Conservation (phyloP, 257 asterid species). For the Misopates orontium region DNA sequence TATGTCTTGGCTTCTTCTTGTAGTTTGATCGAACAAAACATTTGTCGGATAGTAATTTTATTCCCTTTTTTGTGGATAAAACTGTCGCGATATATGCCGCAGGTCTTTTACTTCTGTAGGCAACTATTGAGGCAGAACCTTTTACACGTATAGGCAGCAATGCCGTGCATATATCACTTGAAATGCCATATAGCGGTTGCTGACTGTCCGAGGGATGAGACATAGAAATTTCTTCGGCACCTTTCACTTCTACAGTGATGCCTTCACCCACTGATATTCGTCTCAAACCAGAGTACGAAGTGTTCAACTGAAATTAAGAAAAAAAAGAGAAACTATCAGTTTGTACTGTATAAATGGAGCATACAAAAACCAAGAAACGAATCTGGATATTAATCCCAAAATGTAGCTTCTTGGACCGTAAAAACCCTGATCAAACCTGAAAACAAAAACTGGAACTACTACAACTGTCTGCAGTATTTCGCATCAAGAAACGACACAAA, state of each 20-base stretch:
- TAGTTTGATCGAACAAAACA: slow-evolving; percentile 46
- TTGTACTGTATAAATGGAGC: background rate
- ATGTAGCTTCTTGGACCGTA: background rate
- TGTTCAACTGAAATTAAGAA: slow-evolving; percentile 46
- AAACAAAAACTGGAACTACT: too few relatives aligned
- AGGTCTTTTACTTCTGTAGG: slow-evolving; percentile 56
- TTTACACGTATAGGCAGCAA: slow-evolving; percentile 45
- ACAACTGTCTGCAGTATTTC: too few relatives aligned
- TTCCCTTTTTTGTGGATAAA: slow-evolving; percentile 37
- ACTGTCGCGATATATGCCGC: slow-evolving; percentile 40
- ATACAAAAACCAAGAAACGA: background rate
- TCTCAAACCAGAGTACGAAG: slow-evolving; percentile 55
- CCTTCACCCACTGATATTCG: slow-evolving; percentile 73
- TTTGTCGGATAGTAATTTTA: slow-evolving; percentile 60
- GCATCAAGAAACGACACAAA: too few relatives aligned
- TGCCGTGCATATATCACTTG: slow-evolving; percentile 40
- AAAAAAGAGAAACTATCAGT: slow-evolving; percentile 26
- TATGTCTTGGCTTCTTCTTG: slow-evolving; percentile 38
- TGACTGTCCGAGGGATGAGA: slow-evolving; percentile 37
- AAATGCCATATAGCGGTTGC: slow-evolving; percentile 33
- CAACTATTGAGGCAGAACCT: slow-evolving; percentile 66
- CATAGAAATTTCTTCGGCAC: slow-evolving; percentile 63
- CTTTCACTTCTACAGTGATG: slow-evolving; percentile 64
- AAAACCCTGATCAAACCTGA: background rate
- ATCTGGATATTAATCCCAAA: background rate